phyloP scores from a whole-genome alignment of 1,284 basidiomycete genomes.

The Papiliotrema fonsecae region DNA sequence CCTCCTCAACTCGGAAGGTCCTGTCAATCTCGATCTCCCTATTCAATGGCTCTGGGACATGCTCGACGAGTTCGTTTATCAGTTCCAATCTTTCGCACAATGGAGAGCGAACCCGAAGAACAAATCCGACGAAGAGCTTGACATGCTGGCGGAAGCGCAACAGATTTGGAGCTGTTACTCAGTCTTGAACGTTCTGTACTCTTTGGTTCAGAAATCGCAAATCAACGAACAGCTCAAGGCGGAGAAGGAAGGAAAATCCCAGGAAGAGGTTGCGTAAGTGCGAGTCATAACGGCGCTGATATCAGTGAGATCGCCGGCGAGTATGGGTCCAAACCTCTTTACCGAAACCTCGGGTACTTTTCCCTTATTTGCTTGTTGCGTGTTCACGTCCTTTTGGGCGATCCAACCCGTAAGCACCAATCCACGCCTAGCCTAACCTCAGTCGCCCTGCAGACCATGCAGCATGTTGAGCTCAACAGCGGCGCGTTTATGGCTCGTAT shows the following conservation, averaged over 20 bases:
- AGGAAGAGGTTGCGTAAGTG: constrained; percentile 75
- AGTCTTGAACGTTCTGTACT: constrained; percentile 96
- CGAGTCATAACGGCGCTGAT: not conserved
- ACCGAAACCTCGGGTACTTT: constrained; percentile 97
- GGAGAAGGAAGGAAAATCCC: constrained; percentile 68
- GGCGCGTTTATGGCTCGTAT: constrained; percentile 77
- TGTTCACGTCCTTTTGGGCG: constrained; percentile 91
- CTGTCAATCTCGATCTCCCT: constrained; percentile 84
- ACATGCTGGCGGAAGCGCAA: constrained; percentile 66
- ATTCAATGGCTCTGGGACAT: constrained; percentile 99
- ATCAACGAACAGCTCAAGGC: constrained; percentile 91
- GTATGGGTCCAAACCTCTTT: constrained; percentile 82
- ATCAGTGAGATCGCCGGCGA: constrained; percentile 79
- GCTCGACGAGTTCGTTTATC: constrained; percentile 98
- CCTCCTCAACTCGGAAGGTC: constrained; percentile 87
- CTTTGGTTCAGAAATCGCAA: constrained; percentile 91
- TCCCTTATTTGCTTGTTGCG: constrained; percentile 90
- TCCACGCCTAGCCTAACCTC: constrained; percentile 22
- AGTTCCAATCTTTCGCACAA: constrained; percentile 92
- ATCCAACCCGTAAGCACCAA: constrained; percentile 61
- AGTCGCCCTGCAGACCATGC: constrained; percentile 90
- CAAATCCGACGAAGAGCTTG: constrained; percentile 85
- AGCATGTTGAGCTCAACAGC: constrained; percentile 85
- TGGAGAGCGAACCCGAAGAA: constrained; percentile 80
- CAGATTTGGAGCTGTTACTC: constrained; percentile 96